Conservation (phyloP, 768 basidiomycete species). For the Tulasnella calospora region DNA sequence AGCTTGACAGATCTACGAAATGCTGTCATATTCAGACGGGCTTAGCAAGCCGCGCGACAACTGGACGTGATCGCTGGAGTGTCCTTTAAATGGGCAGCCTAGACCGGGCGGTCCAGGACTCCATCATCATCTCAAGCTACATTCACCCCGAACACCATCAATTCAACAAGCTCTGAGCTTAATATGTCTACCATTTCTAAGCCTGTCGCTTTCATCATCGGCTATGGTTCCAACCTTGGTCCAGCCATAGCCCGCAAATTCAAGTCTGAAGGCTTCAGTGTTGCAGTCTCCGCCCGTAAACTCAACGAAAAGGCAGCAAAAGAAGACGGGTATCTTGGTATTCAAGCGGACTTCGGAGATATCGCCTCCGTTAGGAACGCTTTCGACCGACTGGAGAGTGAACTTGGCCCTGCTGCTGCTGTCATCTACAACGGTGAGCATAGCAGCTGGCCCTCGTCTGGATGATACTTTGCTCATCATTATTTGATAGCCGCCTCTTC, state of each 20-base stretch:
- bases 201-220: slow-evolving; percentile 18
- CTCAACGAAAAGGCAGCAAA: not conserved
- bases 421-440: slow-evolving; percentile 18
- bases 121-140: not conserved
- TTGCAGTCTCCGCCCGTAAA: slow-evolving; percentile 11
- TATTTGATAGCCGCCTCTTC: not conserved
- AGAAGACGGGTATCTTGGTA: not conserved
- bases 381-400: slow-evolving; percentile 3
- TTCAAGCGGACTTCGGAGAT: not conserved
- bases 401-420: slow-evolving; percentile 5
- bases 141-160: not conserved
- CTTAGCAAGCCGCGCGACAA: not conserved
- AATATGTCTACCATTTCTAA: not conserved
- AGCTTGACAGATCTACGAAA: not conserved
- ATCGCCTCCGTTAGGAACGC: not conserved
- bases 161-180: not conserved
- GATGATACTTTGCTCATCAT: no score
- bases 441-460: not conserved
- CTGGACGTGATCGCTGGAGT: not conserved
- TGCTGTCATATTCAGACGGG: not conserved
- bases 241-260: slow-evolving; percentile 10
- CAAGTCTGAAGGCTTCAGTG: slow-evolving; percentile 9
- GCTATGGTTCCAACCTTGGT: slow-evolving; percentile 10
- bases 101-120: not conserved
- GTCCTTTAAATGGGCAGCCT: not conserved